Evolutionary conservation across 768 basidiomycete species (phyloP), one percentile per base, ranked within the genome.

Genomic region (Vishniacozyma victoriae): DNA sequence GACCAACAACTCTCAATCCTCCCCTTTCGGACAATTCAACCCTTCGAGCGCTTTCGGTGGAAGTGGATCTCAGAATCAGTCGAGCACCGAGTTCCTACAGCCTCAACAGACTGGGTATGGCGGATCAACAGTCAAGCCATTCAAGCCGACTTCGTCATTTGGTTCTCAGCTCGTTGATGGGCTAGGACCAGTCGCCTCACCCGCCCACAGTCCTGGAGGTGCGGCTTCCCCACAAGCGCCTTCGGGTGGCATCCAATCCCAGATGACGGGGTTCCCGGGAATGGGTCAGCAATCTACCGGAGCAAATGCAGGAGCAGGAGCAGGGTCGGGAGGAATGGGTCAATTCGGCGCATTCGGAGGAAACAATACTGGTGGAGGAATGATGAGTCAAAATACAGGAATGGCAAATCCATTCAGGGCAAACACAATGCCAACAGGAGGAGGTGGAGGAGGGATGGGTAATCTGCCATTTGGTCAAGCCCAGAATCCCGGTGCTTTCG

Each of bases 131-230:
- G 67, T 87, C 55, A 87, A 84, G 64, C 80, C 85, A 5, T 90
- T 90, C 76, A 87, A 87, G 62, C 87, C 87, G 2, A 78, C 82
- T 2, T 85, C 83, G 2, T 82, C 79, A 35, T 90, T 90, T 64
- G 87, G 87, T 24, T 82, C 84, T 26, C 80, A 81, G 14, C 67
- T 90, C 33, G 60, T 90, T 50, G 84, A 84, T 42, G 78, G 80
- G 2, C 72, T 90, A 20, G 89, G 89, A 2, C 76, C 87, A 4
- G 81, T 88, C 46, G 79, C 84, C 11, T 9, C 9, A 9, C 9
- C 9, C 9, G 29, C 9, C 29, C 9, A n/a, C n/a, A 33, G 29
- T 33, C 9, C 9, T 33, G 29, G 29, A 33, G 31, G 41, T 27
- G 25, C 19, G 15, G 19, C 13, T 15, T 25, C 23, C n/a, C 23